Percentiles rank a stretch among this genome's conserved stretches.
Conservation (phyloP, 768 basidiomycete genomes). For the Leccinum boreale region DNA sequence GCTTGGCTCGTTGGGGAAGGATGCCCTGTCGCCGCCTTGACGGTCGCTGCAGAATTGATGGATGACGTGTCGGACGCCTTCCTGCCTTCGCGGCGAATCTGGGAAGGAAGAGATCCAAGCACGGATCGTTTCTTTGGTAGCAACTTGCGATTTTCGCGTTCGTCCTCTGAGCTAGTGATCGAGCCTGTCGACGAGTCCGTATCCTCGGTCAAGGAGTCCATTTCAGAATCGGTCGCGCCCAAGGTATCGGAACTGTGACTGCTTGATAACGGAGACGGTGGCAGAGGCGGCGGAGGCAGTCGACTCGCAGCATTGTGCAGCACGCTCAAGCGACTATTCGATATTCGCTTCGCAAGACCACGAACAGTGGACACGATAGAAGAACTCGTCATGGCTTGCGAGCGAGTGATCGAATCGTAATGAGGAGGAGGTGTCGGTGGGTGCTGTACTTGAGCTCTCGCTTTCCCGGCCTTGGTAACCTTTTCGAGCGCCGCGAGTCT, state of each 20-base stretch:
- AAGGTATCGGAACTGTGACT: slow-evolving; percentile 44
- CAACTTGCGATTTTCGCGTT: slow-evolving; percentile 29
- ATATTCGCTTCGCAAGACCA: slow-evolving; percentile 57
- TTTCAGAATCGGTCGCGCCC: slow-evolving; percentile 52
- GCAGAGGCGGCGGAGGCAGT: slow-evolving; percentile 15
- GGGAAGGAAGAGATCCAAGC: slow-evolving; percentile 45
- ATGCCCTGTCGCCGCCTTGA: slow-evolving; percentile 30
- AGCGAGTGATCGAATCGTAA: slow-evolving; percentile 30
- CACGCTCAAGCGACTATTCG: slow-evolving; percentile 36
- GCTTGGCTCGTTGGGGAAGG: slow-evolving; percentile 18
- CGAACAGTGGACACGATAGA: slow-evolving; percentile 54
- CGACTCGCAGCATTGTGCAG: slow-evolving; percentile 17
- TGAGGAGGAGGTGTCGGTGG: slow-evolving; percentile 44
- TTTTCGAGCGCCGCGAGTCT: slow-evolving; percentile 52
- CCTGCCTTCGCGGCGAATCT: slow-evolving; percentile 40
- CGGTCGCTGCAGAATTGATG: slow-evolving; percentile 33
- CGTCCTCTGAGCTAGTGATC: slow-evolving; percentile 47
- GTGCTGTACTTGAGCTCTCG: slow-evolving; percentile 46
- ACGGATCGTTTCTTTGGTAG: slow-evolving; percentile 39
- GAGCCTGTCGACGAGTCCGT: slow-evolving; percentile 55
- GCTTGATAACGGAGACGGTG: slow-evolving; percentile 33
- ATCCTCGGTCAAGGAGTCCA: slow-evolving; percentile 63
- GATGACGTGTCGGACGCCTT: slow-evolving; percentile 36
- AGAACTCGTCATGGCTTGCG: slow-evolving; percentile 26
- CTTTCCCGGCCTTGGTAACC: slow-evolving; percentile 52